A percentile compares a stretch with the other conserved stretches of the same genome.
phyloP scores from a whole-genome alignment of 129 eudicot species.

The Flaveria trinervia region DNA sequence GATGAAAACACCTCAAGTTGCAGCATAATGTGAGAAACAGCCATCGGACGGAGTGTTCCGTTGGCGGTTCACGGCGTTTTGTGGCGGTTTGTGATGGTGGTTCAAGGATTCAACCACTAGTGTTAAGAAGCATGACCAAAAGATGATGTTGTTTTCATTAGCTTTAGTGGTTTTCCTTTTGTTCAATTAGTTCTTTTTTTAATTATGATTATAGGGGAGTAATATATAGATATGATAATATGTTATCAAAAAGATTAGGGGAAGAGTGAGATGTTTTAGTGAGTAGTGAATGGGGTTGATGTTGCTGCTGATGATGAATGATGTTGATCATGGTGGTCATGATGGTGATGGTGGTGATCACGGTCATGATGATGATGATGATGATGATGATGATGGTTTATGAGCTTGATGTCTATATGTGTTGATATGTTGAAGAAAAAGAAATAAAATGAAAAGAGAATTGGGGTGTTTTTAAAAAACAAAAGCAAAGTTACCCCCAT shows the following conservation, averaged over 20 bases:
- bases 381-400: constrained; percentile 24
- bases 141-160: constrained; percentile 36
- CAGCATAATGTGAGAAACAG: constrained; percentile 58
- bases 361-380: background rate
- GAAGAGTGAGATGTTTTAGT: constrained; percentile 41
- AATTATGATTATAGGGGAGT: constrained; percentile 46
- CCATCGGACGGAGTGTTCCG: background rate
- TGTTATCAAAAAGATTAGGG: constrained; percentile 35
- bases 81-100: constrained; percentile 27
- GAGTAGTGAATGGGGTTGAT: constrained; percentile 26
- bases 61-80: constrained; percentile 15
- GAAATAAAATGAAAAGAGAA: constrained; percentile 37
- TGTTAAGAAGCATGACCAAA: constrained; percentile 40
- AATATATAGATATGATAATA: constrained; percentile 42
- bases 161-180: constrained; percentile 34
- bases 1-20: constrained; percentile 97
- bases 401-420: constrained; percentile 44
- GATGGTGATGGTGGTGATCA: constrained; percentile 14
- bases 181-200: background rate
- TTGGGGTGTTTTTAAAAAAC: constrained; percentile 36
- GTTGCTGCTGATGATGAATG: constrained; percentile 10
- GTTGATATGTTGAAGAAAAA: constrained; percentile 41
- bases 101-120: constrained; percentile 31
- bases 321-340: constrained; percentile 20
- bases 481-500: constrained; percentile 30